phyloP scores from a whole-genome alignment of 192 early-diverging fungal species.

The Mortierella claussenii region DNA sequence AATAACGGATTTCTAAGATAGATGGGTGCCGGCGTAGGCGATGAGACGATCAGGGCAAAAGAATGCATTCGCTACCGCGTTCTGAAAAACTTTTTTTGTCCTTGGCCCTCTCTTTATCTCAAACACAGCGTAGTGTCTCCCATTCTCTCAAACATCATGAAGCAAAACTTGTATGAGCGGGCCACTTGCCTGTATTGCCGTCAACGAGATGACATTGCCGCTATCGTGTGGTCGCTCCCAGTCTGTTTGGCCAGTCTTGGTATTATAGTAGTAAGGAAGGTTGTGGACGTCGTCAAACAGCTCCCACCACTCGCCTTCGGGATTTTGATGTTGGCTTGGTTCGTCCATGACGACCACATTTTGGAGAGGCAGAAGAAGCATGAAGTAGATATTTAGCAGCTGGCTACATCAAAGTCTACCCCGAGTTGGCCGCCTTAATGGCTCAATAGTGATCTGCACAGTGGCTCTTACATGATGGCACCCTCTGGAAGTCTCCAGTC shows the following conservation, averaged over 20 bases:
- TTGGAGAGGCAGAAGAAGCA: neutral
- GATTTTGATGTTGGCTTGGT: slow-evolving; percentile 74
- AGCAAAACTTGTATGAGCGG: neutral
- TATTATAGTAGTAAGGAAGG: slow-evolving; percentile 94
- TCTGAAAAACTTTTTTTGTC: too few species aligned
- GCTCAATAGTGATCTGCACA: neutral
- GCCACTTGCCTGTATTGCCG: slow-evolving; percentile 69
- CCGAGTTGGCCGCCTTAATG: neutral
- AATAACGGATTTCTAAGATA: slow-evolving; percentile 67
- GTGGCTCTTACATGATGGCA: slow-evolving; percentile 69
- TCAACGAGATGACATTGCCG: slow-evolving; percentile 74
- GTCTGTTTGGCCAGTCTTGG: slow-evolving; percentile 85
- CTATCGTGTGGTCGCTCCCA: slow-evolving; percentile 84
- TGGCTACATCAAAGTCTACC: neutral
- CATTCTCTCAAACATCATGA: too few species aligned
- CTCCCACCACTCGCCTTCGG: slow-evolving; percentile 96
- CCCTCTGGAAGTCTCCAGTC: slow-evolving; percentile 69
- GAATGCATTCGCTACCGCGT: too few species aligned
- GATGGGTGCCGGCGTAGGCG: neutral
- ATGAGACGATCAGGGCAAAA: neutral
- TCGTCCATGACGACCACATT: neutral
- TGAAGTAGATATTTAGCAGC: neutral
- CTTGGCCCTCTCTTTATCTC: too few species aligned
- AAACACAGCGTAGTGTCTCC: too few species aligned
- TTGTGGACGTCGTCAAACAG: slow-evolving; percentile 87